Conservation (phyloP, 192 early-diverging fungal genomes). For the Coemansia sp. region DNA sequence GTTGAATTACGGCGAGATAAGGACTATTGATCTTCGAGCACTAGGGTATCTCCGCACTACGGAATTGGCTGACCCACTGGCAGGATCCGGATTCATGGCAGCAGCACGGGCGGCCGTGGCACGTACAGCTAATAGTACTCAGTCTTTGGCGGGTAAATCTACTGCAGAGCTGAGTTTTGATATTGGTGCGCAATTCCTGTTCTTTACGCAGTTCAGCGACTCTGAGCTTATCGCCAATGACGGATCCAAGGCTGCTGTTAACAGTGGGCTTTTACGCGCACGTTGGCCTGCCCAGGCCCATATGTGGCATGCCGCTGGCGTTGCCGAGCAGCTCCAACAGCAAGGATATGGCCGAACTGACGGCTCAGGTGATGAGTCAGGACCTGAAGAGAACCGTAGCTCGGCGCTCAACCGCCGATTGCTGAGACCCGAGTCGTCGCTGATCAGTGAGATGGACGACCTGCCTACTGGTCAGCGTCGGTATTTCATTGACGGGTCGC, state of each 20-base stretch:
- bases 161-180: conserved; percentile 28
- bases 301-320: conserved; percentile 29
- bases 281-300: conserved; percentile 51
- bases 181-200: conserved; percentile 46
- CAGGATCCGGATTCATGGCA: conserved; percentile 12
- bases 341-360: neutral
- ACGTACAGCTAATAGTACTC: conserved; percentile 13
- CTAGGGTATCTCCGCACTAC: conserved; percentile 64
- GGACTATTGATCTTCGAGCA: conserved; percentile 69
- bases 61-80: conserved; percentile 24
- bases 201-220: conserved; percentile 47
- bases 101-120: conserved; percentile 27
- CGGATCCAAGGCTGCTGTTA: conserved; percentile 28
- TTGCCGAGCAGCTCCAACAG: neutral
- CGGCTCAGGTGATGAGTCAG: neutral
- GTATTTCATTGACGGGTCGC: conserved; percentile 38
- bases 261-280: conserved; percentile 47
- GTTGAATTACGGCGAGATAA: conserved; percentile 75
- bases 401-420: neutral
- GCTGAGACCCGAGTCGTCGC: conserved; percentile 38
- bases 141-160: neutral
- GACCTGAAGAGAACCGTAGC: neutral
- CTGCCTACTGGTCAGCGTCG: neutral
- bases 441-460: conserved; percentile 24
- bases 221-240: conserved; percentile 35